phyloP scores from a whole-genome alignment of 192 early-diverging fungal species.

The Rhizophagus clarus region DNA sequence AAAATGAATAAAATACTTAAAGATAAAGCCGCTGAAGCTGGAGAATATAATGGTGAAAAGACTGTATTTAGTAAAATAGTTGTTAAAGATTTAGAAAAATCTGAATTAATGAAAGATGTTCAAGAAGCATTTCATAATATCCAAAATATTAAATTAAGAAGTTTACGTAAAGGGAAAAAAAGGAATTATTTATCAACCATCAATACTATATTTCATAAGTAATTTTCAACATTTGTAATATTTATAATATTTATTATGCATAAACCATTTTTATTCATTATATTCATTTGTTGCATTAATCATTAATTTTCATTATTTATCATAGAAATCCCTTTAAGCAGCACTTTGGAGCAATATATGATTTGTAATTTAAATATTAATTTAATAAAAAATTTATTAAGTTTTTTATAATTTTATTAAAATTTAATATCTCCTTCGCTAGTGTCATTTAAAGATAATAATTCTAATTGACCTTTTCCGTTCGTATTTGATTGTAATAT shows the following conservation, averaged over 20 bases:
- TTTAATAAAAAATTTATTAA: not conserved
- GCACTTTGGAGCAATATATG: too few species aligned
- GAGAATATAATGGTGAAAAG: conserved; percentile 44
- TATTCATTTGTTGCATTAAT: too few species aligned
- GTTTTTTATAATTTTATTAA: conserved; percentile 31
- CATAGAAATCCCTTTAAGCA: too few species aligned
- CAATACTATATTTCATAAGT: too few species aligned
- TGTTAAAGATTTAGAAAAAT: not conserved
- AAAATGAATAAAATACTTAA: conserved; percentile 83
- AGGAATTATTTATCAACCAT: too few species aligned
- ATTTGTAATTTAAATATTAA: too few species aligned
- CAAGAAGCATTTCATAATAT: not conserved
- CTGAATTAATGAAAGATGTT: not conserved
- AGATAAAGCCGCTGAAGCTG: conserved; percentile 64
- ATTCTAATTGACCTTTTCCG: conserved; percentile 86
- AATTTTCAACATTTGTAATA: not conserved
- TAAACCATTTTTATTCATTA: too few species aligned
- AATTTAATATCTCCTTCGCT: conserved; percentile 70
- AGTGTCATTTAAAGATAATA: conserved; percentile 77
- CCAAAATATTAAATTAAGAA: not conserved
- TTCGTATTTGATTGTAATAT: conserved; percentile 82
- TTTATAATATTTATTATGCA: too few species aligned
- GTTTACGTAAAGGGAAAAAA: not conserved
- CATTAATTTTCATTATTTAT: too few species aligned
- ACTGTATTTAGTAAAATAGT: conserved; percentile 61